Evolutionary conservation across 345 rosid genomes (phyloP).

Genomic region (Eucalyptus regnans): DNA sequence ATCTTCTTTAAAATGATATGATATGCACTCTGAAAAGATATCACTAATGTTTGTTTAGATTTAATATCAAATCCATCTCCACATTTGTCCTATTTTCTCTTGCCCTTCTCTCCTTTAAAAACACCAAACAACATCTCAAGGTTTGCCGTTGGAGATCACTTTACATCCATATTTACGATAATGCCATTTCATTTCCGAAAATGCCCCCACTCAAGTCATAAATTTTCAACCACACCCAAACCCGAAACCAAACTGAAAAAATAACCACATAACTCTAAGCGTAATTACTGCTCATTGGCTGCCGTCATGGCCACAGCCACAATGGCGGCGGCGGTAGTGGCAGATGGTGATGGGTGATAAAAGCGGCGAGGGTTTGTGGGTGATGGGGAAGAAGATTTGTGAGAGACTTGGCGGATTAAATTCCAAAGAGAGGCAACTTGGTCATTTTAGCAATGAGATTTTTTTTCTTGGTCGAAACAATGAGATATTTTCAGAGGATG

Average conservation of each 20-base stretch:
- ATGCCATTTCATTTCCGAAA: background rate
- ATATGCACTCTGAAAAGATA: no score
- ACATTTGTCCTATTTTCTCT: no score
- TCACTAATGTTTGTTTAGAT: no score
- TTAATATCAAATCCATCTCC: no score
- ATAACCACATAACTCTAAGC: background rate
- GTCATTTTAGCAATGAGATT: background rate
- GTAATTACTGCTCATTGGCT: background rate
- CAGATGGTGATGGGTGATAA: background rate
- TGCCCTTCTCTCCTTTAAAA: no score
- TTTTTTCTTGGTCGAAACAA: no score
- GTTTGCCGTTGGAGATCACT: background rate
- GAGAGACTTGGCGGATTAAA: background rate
- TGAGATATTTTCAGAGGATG: no score
- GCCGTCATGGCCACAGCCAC: background rate
- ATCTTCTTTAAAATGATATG: no score
- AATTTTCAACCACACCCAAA: background rate
- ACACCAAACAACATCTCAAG: no score
- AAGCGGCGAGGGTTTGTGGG: background rate
- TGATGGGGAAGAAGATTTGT: background rate
- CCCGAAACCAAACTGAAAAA: background rate
- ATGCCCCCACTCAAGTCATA: background rate
- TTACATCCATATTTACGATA: background rate
- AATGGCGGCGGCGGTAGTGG: background rate
- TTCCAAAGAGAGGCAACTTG: background rate